Evolutionary conservation across 2,329 filamentous ascomycete genomes (phyloP).

Genomic region (Xylaria sp.): DNA sequence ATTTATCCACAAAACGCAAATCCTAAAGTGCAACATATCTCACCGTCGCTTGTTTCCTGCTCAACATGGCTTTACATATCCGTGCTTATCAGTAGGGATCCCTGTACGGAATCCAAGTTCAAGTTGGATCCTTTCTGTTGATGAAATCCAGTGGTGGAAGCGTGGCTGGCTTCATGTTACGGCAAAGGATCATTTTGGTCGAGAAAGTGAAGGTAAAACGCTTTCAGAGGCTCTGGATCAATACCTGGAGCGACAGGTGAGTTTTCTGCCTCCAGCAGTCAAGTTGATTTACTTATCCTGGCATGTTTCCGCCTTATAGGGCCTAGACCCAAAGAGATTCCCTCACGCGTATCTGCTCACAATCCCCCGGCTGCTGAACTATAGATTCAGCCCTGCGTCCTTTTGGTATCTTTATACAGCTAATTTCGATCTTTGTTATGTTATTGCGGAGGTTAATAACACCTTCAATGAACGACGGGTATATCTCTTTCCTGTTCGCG

Average conservation of each 20-base stretch:
- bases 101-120: background rate
- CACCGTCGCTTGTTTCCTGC: background rate
- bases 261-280: too few relatives aligned
- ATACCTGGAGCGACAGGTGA: background rate
- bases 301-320: background rate
- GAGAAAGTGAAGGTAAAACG: background rate
- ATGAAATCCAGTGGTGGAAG: background rate
- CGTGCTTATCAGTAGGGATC: background rate
- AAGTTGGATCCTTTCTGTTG: background rate
- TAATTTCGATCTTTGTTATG: background rate
- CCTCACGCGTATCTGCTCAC: background rate
- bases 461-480: background rate
- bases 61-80: background rate
- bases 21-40: background rate
- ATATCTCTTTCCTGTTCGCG: background rate
- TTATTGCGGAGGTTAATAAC: background rate
- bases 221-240: background rate
- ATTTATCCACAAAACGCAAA: background rate
- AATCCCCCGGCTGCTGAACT: background rate
- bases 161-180: background rate
- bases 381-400: background rate
- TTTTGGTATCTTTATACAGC: conserved; percentile 2
- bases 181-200: background rate
- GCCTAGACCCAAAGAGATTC: background rate
- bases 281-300: too few relatives aligned